Evolutionary conservation across 805 yeast species (phyloP).

Genomic region (Peterozyma xylosa): DNA sequence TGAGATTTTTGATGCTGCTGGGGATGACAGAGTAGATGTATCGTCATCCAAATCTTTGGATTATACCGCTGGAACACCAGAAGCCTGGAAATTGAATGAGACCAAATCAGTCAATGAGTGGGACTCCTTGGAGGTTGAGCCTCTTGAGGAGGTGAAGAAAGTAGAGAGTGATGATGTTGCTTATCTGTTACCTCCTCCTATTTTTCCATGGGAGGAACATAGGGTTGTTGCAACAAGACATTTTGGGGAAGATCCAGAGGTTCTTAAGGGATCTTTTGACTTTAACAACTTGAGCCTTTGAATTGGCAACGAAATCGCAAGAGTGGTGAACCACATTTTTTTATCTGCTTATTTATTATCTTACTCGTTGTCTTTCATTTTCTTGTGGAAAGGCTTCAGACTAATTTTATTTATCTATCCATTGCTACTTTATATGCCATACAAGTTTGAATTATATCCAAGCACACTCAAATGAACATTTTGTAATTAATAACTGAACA

Average conservation of each 20-base stretch:
- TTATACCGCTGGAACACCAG: slow-evolving; percentile 13
- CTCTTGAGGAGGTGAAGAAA: not conserved
- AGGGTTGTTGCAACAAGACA: slow-evolving; percentile 4
- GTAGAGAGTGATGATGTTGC: slow-evolving; percentile 7
- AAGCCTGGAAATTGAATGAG: slow-evolving; percentile 23
- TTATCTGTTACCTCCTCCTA: slow-evolving; percentile 20
- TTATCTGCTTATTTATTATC: no score
- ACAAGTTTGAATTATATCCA: no score
- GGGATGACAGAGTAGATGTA: no score
- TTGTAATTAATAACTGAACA: no score
- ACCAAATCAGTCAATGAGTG: slow-evolving; percentile 13
- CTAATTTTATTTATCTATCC: no score
- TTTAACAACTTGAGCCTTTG: slow-evolving; percentile 6
- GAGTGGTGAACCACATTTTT: slow-evolving; percentile 11
- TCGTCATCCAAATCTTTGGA: no score
- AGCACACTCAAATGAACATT: no score
- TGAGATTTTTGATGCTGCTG: slow-evolving; percentile 9
- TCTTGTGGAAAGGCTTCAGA: no score
- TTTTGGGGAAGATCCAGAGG: slow-evolving; percentile 2
- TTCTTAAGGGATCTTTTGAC: not conserved
- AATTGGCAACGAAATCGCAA: slow-evolving; percentile 15
- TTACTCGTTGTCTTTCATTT: no score
- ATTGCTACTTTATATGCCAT: no score
- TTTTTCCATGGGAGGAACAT: slow-evolving; percentile 28
- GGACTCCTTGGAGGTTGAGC: slow-evolving; percentile 9